Base-by-base conservation (phyloP, 495 filamentous ascomycete genomes). In the Neurospora sp. region DNA sequence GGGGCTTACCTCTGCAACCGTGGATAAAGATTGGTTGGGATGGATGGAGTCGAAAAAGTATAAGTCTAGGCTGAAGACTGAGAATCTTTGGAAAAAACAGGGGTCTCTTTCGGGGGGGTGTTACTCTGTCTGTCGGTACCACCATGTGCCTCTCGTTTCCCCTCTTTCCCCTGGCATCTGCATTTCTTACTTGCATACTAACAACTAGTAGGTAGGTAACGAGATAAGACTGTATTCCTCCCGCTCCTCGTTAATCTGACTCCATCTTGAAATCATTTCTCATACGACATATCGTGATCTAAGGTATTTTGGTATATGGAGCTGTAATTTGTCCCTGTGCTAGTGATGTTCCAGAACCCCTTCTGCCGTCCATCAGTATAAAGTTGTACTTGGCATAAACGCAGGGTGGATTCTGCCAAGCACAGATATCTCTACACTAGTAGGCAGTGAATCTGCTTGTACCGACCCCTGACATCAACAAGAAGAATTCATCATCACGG, bases 21-120 rank as follows among this genome's bases (percentile, higher is more conserved):
- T 69, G 78, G 74, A 65, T 73, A 73, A 72, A 76, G 72, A 80
- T 78, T 82, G 79, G 80, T 71, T 76, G 72, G 74, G 42, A 73
- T 70, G 3, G n/a, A 48, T 48, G 48, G 22, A 31, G 22, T 12
- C 16, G 5, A 7, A 5, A 27, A 14, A 31, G 22, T 59, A 22
- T n/a, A 22, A 35, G 7, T 22, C 8, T 10, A 48, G 45, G 20
- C 22, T 53, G 45, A 53, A 53, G 45, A 22, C 7, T 9, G 48
- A 10, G 20, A 14, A 61, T 16, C 53, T 59, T 10, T 31, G 1
- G 5, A 31, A 31, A 48, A 53, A 53, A 53, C 48, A 59, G 48
- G 48, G 48, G 48, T 59, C 20, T 7, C 35, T 35, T 3, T 53
- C 4, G n/a, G 20, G n/a, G 20, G n/a, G 17, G 45, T 48, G 45